Conservation (phyloP, 306 rosid species). For the Castanea crenata region DNA sequence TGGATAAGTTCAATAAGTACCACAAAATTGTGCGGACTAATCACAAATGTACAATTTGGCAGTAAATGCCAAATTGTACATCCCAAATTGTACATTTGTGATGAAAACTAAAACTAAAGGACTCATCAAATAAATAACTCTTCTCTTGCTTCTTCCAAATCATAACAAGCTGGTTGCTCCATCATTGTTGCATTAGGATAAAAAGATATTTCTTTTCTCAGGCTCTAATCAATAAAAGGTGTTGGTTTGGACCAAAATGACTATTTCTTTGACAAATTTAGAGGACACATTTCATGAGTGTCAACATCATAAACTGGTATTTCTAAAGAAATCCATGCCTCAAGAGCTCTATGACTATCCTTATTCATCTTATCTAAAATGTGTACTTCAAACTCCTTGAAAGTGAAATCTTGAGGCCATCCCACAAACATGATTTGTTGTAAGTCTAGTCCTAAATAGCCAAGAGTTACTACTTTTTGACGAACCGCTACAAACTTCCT, state of each 20-base stretch:
- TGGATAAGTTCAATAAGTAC: too few relatives aligned
- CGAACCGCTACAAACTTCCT: background rate
- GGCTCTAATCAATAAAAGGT: constrained; percentile 32
- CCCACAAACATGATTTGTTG: constrained; percentile 30
- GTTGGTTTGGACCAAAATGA: constrained; percentile 47
- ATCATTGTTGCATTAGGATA: background rate
- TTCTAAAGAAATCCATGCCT: constrained; percentile 39
- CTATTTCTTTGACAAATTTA: constrained; percentile 46
- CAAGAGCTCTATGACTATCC: constrained; percentile 27
- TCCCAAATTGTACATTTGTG: too few relatives aligned
- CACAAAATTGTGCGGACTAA: too few relatives aligned
- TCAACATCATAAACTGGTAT: constrained; percentile 36
- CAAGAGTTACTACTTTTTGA: constrained; percentile 19
- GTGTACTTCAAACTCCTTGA: constrained; percentile 40
- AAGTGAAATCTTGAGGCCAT: constrained; percentile 43
- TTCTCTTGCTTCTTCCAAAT: background rate
- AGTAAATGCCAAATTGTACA: too few relatives aligned
- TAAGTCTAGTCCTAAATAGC: constrained; percentile 47
- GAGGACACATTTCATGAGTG: constrained; percentile 3
- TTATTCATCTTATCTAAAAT: constrained; percentile 39
- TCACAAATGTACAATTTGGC: too few relatives aligned
- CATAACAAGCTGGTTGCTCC: constrained; percentile 27
- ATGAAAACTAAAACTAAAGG: constrained; percentile 20
- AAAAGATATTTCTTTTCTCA: background rate
- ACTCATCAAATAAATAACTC: constrained; percentile 40